Conservation (phyloP, 768 basidiomycete species). For the Leccinum sublutescens region DNA sequence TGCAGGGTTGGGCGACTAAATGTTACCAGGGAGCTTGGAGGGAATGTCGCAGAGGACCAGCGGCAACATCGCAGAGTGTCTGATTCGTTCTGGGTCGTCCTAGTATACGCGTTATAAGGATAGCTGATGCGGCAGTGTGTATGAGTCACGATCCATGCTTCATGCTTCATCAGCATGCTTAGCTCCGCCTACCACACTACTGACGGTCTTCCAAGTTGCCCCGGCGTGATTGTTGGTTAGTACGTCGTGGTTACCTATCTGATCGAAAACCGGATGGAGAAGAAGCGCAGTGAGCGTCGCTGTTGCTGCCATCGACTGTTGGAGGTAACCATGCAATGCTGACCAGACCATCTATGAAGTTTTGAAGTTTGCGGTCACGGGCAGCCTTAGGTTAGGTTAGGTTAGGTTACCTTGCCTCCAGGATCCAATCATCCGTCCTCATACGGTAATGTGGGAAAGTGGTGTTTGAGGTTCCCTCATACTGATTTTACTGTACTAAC, state of each 20-base stretch:
- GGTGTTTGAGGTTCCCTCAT: too few species aligned
- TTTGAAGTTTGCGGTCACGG: too few species aligned
- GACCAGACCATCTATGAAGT: too few species aligned
- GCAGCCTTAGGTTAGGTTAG: too few species aligned
- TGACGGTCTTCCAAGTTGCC: background rate
- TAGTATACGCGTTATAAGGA: conserved; percentile 3
- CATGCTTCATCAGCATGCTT: conserved; percentile 7
- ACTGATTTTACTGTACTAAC: background rate
- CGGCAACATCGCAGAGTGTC: conserved; percentile 18
- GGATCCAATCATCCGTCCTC: background rate
- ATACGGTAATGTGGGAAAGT: conserved; percentile 15
- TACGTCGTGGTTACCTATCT: background rate
- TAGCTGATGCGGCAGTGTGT: too few species aligned
- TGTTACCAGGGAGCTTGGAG: conserved; percentile 28
- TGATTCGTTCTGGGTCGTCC: background rate
- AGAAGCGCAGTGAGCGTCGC: too few species aligned
- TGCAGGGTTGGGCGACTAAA: conserved; percentile 39
- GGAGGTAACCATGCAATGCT: too few species aligned
- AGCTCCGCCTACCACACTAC: background rate
- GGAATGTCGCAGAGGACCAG: conserved; percentile 39
- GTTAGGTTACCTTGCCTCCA: too few species aligned
- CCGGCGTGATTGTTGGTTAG: background rate
- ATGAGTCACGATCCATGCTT: background rate
- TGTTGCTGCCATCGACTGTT: too few species aligned
- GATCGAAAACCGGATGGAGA: background rate